Base-by-base conservation (phyloP, 176 grass and related monocot genomes). In the Lolium rigidum region DNA sequence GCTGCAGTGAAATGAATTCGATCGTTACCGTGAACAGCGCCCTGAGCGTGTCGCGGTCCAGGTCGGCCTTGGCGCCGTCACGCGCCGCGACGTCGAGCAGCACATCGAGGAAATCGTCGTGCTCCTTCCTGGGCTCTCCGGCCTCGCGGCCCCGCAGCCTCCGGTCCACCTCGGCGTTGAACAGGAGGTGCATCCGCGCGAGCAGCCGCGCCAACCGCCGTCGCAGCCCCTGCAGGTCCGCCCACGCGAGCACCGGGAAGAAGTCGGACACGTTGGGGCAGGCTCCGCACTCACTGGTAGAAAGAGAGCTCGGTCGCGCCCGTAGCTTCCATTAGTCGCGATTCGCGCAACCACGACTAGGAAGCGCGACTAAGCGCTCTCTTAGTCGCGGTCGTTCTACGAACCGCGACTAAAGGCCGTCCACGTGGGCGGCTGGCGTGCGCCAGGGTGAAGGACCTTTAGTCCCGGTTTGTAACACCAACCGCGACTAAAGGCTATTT, bases 241-340 rank as follows among this genome's bases (percentile, higher is more conserved):
- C 12, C 14, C n/a, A 21, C 22, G 85, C 56, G 41, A 94, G 31
- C 24, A 60, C 24, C 9, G 92, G 92, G 77, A 92, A 87, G 72
- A 56, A 94, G 80, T 92, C 92, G 3, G 92, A 94, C 3, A 92
- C 2, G 81, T 94, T 92, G 4, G 84, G 81, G 16, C 26, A 48
- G n/a, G 62, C 90, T 9, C 7, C 56, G 4, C 58, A 6, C 56
- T n/a, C n/a, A n/a, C n/a, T n/a, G n/a, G n/a, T n/a, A n/a, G n/a
- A n/a, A n/a, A n/a, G n/a, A n/a, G n/a, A n/a, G n/a, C n/a, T n/a
- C n/a, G n/a, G n/a, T n/a, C n/a, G n/a, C n/a, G n/a, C n/a, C n/a
- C n/a, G n/a, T n/a, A n/a, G n/a, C n/a, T n/a, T n/a, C n/a, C n/a
- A n/a, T n/a, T n/a, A n/a, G n/a, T n/a, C n/a, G n/a, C n/a, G n/a